Percentiles rank a stretch among this genome's conserved stretches.
Conservation (phyloP, 148 eudicot species). For the Chenopodium suecicum region DNA sequence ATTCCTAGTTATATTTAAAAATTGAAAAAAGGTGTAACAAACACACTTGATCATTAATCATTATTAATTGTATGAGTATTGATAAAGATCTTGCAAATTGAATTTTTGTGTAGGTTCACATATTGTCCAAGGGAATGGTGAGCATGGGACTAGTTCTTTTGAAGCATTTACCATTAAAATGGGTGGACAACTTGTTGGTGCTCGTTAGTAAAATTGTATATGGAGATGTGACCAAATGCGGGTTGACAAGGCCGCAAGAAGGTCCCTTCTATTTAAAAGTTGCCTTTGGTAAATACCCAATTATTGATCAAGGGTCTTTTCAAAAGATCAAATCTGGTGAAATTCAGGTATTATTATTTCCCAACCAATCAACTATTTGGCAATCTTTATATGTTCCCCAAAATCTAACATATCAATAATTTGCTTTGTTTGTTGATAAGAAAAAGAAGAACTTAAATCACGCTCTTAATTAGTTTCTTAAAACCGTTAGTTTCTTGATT, state of each 20-base stretch:
- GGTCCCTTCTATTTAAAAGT: constrained; percentile 61
- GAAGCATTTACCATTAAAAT: constrained; percentile 33
- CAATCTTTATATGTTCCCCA: too few species aligned
- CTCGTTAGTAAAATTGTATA: constrained; percentile 51
- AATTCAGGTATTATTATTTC: constrained; percentile 49
- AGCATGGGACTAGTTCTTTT: constrained; percentile 35
- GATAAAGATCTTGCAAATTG: background rate
- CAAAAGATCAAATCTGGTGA: constrained; percentile 53
- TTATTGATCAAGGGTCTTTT: constrained; percentile 62
- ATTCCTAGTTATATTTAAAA: too few species aligned
- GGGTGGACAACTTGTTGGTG: constrained; percentile 52
- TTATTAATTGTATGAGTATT: too few species aligned
- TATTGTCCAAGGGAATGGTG: constrained; percentile 49
- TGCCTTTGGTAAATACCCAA: constrained; percentile 66
- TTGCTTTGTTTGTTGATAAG: too few species aligned
- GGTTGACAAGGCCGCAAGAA: constrained; percentile 55
- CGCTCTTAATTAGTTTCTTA: too few species aligned
- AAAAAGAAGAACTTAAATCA: too few species aligned
- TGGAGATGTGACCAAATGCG: constrained; percentile 62
- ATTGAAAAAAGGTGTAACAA: background rate
- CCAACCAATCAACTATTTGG: too few species aligned
- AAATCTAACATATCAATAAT: too few species aligned
- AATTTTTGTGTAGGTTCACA: constrained; percentile 49
- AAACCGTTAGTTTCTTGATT: too few species aligned
- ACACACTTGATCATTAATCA: background rate